Base-by-base conservation (phyloP, 1,284 basidiomycete genomes). In the Boletus sp. region DNA sequence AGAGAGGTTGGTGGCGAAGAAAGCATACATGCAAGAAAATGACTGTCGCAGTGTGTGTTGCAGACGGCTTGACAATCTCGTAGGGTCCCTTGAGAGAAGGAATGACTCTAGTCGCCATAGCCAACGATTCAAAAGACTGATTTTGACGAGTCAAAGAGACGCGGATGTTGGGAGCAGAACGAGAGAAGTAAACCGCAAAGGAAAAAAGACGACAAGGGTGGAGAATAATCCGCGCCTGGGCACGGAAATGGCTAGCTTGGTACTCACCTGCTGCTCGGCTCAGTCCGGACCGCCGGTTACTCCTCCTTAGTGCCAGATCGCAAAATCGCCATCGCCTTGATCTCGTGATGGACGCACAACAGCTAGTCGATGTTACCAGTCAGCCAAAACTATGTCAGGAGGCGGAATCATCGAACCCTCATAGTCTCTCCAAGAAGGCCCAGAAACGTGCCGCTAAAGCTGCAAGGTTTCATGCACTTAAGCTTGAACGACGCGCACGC, bases 21-120 rank as follows among this genome's bases (percentile, higher is more conserved):
- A 42, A 37, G 5, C 82, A 58, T 65, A 91, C 88, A 75, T 95
- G 93, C 30, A 91, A 71, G 66, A 94, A 91, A 61, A 95, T 88
- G 55, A 94, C 81, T 2, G 90, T 93, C 4, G 91, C 90, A 2
- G 88, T 85, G 67, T 94, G 92, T 54, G 78, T 81, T 32, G 70
- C 61, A 36, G 70, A 61, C 20, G 88, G 72, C 19, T 75, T 71
- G 29, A 88, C 70, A 17, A 73, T 69, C 50, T 87, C 62, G 58
- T 64, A 71, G 58, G 69, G 54, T 19, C 67, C 58, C 38, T 68
- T 58, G 35, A 49, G 49, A 27, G 51, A 58, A 39, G 52, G 49
- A 40, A 63, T 59, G 37, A 62, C 63, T 50, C 61, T 52, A 9
- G 57, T 53, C 2, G 49, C 52, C 63, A 64, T 64, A 19, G 26